Base-by-base conservation (phyloP, 1,284 basidiomycete genomes). In the Wallemia hederae region DNA sequence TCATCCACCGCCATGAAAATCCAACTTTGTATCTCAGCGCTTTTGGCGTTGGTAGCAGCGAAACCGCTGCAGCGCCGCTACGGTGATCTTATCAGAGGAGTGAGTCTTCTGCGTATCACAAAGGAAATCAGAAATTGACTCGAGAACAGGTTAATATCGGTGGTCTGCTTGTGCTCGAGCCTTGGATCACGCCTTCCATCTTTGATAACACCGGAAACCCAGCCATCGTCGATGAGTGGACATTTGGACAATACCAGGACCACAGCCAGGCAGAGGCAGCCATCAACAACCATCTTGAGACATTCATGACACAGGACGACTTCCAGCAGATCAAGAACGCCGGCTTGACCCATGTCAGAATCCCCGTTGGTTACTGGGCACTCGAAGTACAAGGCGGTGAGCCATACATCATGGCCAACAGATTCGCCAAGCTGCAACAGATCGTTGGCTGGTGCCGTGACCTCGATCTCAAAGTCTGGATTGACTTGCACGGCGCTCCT, bases 141-240 rank as follows among this genome's bases (percentile, higher is more conserved):
- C 39, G 17, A 17, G 19, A 49, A 49, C 3, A 49, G 39, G 39
- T 49, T 11, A 49, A 49, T n/a, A 49, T 49, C 39, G 39, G 39
- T 22, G 39, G 39, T 49, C 19, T 49, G 3, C n/a, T 49, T 22
- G 39, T 49, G 3, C 28, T 24, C 19, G 64, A 81, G 81, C 83
- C 85, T 22, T 87, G 83, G 82, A 84, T 86, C 64, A 86, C 83
- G 0, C 87, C 87, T 15, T 83, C 80, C 58, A 69, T 91, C n/a
- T 96, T 90, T 67, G 82, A 87, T 65, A 74, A 77, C 66, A 87
- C 85, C 0, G 80, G 76, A 29, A 81, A 86, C 69, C 65, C 71
- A 24, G 72, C 69, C 55, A 83, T 74, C 59, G 66, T 89, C 61
- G 87, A 91, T 69, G 86, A 94, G 71, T 94, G 78, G 74, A 92